A percentile compares a stretch with the other conserved stretches of the same genome.
These are phyloP conservation scores for Crepidotus variabilis DNA, from an alignment of 768 basidiomycete species.

Conservation along the genomic window DNA sequence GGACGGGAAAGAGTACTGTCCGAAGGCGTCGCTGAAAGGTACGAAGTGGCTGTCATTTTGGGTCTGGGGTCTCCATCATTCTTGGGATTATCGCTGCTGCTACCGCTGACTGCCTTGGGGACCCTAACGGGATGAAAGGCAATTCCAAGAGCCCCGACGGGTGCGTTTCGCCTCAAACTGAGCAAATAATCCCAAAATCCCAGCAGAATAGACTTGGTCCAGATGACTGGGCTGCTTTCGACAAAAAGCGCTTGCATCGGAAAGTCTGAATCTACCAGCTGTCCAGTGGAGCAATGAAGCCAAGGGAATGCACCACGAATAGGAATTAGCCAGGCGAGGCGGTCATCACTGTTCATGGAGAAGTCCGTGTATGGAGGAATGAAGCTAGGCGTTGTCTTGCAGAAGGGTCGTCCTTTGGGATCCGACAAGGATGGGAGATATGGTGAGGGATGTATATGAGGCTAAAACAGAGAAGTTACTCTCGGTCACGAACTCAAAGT, in stretches of 20 bases:
- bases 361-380: slow-evolving; percentile 31
- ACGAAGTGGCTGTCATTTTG: background rate
- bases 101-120: slow-evolving; percentile 1
- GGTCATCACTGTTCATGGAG: slow-evolving; percentile 29
- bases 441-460: slow-evolving; percentile 31
- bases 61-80: background rate
- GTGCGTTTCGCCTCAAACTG: slow-evolving; percentile 29
- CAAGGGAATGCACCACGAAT: slow-evolving; percentile 51
- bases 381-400: slow-evolving; percentile 29
- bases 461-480: slow-evolving; percentile 22
- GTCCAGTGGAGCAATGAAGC: slow-evolving; percentile 38
- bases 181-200: slow-evolving; percentile 51
- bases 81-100: background rate
- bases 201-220: slow-evolving; percentile 40
- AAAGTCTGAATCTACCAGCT: slow-evolving; percentile 29
- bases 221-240: slow-evolving; percentile 30
- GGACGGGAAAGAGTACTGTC: background rate
- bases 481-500: slow-evolving; percentile 10
- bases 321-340: slow-evolving; percentile 56
- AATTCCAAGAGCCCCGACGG: slow-evolving; percentile 44
- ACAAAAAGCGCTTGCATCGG: slow-evolving; percentile 16
- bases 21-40: background rate
- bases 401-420: slow-evolving; percentile 25
- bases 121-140: slow-evolving; percentile 37
- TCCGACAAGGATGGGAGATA: slow-evolving; percentile 15